These are phyloP conservation scores for Aschersonia sp. DNA, from an alignment of 2,329 filamentous ascomycete genomes.

Conservation along the genomic window DNA sequence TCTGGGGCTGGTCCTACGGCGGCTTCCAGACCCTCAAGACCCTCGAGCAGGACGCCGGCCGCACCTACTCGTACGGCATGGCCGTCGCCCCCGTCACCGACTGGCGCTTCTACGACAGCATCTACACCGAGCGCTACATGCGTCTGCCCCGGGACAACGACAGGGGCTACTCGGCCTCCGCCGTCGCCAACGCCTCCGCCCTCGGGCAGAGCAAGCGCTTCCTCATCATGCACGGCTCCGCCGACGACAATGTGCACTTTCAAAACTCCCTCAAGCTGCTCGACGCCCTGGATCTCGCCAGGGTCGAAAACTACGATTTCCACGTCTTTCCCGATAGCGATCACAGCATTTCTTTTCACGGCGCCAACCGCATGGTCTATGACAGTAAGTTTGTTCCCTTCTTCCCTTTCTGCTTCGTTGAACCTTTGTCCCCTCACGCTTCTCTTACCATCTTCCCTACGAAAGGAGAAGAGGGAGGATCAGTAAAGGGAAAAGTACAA, in stretches of 20 bases:
- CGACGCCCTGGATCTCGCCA: constrained; percentile 68
- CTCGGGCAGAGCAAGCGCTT: constrained; percentile 70
- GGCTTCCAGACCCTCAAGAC: constrained; percentile 93
- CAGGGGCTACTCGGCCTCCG: constrained; percentile 60
- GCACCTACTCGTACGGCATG: constrained; percentile 93
- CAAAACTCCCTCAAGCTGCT: constrained; percentile 84
- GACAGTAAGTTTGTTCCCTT: constrained; percentile 50
- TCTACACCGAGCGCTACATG: constrained; percentile 97
- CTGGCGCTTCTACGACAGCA: constrained; percentile 88
- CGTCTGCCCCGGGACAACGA: constrained; percentile 75
- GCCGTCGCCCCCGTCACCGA: constrained; percentile 97
- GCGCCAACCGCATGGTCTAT: constrained; percentile 81
- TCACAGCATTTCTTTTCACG: constrained; percentile 89
- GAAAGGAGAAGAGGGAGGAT: too few relatives aligned
- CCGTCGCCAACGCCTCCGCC: constrained; percentile 59
- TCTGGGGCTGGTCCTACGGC: constrained; percentile 98
- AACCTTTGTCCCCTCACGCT: background rate
- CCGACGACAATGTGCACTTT: constrained; percentile 94
- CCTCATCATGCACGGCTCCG: constrained; percentile 89
- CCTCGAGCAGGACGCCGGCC: constrained; percentile 75
- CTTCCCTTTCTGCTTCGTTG: background rate
- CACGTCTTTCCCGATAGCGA: constrained; percentile 95
- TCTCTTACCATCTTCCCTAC: too few relatives aligned
- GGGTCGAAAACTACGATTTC: constrained; percentile 87
- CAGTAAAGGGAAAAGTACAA: too few relatives aligned